Conservation (phyloP, 192 early-diverging fungal genomes). For the Rhizophagus clarus region DNA sequence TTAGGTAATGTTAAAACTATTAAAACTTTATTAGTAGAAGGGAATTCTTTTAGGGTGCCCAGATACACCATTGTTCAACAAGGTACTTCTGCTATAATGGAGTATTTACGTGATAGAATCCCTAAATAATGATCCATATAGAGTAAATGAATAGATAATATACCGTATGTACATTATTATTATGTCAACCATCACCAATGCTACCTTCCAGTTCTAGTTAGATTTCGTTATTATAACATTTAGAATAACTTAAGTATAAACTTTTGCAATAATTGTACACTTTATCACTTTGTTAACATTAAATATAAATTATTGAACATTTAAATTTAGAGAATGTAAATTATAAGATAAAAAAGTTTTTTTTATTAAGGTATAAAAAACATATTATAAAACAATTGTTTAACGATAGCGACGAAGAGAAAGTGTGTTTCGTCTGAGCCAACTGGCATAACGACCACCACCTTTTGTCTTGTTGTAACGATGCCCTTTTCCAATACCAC, state of each 20-base stretch:
- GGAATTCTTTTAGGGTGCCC: conserved; percentile 61
- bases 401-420: conserved; percentile 94
- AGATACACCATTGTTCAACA: conserved; percentile 49
- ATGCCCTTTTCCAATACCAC: conserved; percentile 97
- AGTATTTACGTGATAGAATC: conserved; percentile 53
- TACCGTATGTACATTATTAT: too few species aligned
- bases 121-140: conserved; percentile 33
- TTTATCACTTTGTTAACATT: too few species aligned
- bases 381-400: conserved; percentile 26
- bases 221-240: too few species aligned
- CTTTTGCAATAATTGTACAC: too few species aligned
- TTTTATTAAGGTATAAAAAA: neutral
- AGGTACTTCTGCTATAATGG: conserved; percentile 58
- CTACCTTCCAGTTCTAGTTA: too few species aligned
- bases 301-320: too few species aligned
- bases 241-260: too few species aligned
- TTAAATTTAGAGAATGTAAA: too few species aligned
- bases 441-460: conserved; percentile 90
- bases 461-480: conserved; percentile 95
- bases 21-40: conserved; percentile 49
- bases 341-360: too few species aligned
- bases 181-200: too few species aligned
- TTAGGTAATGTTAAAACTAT: conserved; percentile 49
- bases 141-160: too few species aligned
- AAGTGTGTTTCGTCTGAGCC: conserved; percentile 95